Conservation (phyloP, 1,284 basidiomycete species). For the Tilletia horrida region DNA sequence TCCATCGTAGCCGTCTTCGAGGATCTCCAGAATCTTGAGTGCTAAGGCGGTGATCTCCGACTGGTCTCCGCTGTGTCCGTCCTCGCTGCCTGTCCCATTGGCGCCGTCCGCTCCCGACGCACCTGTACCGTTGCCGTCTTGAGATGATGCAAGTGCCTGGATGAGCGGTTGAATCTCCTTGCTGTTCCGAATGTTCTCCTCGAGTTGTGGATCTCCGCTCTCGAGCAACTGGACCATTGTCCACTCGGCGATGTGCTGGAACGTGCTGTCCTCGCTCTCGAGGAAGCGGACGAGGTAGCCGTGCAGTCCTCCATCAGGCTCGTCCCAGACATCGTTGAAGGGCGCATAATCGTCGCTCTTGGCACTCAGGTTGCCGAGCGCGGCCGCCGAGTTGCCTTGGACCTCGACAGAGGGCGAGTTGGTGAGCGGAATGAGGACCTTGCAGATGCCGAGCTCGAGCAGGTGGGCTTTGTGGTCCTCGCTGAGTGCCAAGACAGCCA, state of each 20-base stretch:
- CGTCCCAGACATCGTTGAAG: slow-evolving; percentile 97
- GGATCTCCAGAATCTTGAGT: slow-evolving; percentile 50
- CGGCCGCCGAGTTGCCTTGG: slow-evolving; percentile 96
- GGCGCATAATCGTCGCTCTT: slow-evolving; percentile 91
- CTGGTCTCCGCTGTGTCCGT: slow-evolving; percentile 41
- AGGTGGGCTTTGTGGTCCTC: slow-evolving; percentile 58
- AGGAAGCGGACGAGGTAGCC: slow-evolving; percentile 92
- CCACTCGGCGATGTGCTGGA: slow-evolving; percentile 95
- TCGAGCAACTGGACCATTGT: slow-evolving; percentile 96
- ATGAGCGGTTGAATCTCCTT: slow-evolving; percentile 49
- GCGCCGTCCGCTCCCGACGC: background rate
- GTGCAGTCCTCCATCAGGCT: slow-evolving; percentile 95
- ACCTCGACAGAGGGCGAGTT: slow-evolving; percentile 95
- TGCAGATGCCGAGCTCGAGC: slow-evolving; percentile 96
- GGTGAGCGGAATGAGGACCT: slow-evolving; percentile 93
- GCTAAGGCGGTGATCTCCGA: slow-evolving; percentile 49
- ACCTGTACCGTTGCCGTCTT: slow-evolving; percentile 16
- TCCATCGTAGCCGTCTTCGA: slow-evolving; percentile 21
- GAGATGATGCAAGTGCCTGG: slow-evolving; percentile 33
- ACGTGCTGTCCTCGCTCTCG: slow-evolving; percentile 90
- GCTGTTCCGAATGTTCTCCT: slow-evolving; percentile 50
- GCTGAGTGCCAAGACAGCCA: slow-evolving; percentile 62
- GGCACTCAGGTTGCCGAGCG: slow-evolving; percentile 92
- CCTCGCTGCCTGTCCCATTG: slow-evolving; percentile 31
- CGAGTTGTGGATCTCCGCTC: slow-evolving; percentile 67